phyloP scores from a whole-genome alignment of 768 basidiomycete genomes.

The Boletellus ananiceps region DNA sequence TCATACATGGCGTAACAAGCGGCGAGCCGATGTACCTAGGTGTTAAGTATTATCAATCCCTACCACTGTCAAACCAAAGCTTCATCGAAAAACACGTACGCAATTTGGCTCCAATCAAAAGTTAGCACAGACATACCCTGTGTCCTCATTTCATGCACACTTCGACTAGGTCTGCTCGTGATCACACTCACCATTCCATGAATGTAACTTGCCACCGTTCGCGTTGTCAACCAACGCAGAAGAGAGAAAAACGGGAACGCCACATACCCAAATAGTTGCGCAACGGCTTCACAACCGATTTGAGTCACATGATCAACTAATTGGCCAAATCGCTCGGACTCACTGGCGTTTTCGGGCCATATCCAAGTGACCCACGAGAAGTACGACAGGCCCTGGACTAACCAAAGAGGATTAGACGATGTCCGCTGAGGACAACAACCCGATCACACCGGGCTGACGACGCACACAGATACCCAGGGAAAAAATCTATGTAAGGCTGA shows the following conservation, averaged over 20 bases:
- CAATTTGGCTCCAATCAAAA: slow-evolving; percentile 77
- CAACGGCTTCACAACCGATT: slow-evolving; percentile 31
- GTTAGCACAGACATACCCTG: slow-evolving; percentile 68
- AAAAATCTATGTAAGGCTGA: slow-evolving; percentile 30
- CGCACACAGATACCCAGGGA: slow-evolving; percentile 45
- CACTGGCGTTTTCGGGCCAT: slow-evolving; percentile 44
- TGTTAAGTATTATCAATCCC: background rate
- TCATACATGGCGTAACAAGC: slow-evolving; percentile 62
- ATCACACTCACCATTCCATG: slow-evolving; percentile 42
- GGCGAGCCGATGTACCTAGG: slow-evolving; percentile 39
- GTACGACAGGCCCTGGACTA: slow-evolving; percentile 47
- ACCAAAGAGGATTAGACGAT: slow-evolving; percentile 18
- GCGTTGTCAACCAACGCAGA: background rate
- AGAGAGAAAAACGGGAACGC: background rate
- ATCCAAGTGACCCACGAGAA: slow-evolving; percentile 61
- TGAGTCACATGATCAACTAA: slow-evolving; percentile 19
- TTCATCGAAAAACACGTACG: slow-evolving; percentile 20
- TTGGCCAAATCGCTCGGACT: slow-evolving; percentile 17
- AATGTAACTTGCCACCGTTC: slow-evolving; percentile 21
- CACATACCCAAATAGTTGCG: slow-evolving; percentile 45
- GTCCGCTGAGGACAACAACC: background rate
- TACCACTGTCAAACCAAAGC: background rate
- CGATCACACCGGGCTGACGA: background rate
- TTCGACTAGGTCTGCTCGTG: background rate
- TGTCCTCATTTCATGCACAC: background rate